These are phyloP conservation scores for Pythium scleroteichum DNA, from an alignment of 352 stramenopile genomes.

Conservation along the genomic window DNA sequence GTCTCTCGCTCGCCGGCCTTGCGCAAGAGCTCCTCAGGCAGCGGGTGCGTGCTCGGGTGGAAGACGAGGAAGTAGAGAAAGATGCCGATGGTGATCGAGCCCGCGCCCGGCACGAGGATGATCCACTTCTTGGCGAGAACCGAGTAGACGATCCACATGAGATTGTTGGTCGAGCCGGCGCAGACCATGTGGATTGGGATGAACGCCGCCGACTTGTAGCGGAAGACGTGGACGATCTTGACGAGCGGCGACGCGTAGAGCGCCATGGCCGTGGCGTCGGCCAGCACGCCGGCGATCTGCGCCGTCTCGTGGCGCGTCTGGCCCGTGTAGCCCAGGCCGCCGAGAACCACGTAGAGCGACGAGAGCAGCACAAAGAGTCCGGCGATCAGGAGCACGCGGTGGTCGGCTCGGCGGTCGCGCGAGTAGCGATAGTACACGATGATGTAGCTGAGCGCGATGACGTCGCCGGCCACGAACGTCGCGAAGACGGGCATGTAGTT, in stretches of 20 bases:
- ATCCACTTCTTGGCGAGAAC: constrained; percentile 43
- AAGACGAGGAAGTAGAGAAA: constrained; percentile 40
- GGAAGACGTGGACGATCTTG: constrained; percentile 47
- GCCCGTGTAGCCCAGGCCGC: background rate
- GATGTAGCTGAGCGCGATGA: constrained; percentile 4
- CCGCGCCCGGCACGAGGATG: constrained; percentile 45
- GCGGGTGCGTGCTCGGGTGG: constrained; percentile 41
- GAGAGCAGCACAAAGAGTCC: background rate
- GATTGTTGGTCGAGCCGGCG: constrained; percentile 47
- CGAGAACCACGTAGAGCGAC: background rate
- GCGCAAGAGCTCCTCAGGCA: background rate
- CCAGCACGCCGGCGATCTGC: background rate
- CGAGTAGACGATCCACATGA: constrained; percentile 50
- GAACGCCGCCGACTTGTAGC: constrained; percentile 41
- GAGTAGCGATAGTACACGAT: background rate
- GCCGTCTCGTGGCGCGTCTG: background rate
- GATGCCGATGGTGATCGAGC: constrained; percentile 33
- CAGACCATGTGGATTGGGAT: constrained; percentile 54
- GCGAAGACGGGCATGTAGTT: constrained; percentile 1
- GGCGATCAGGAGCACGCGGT: background rate
- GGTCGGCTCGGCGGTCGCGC: background rate
- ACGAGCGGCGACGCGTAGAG: constrained; percentile 15
- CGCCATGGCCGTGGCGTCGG: background rate
- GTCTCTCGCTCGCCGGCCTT: no score
- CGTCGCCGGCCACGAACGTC: constrained; percentile 1